Base-by-base conservation (phyloP, 176 grass and related monocot genomes). In the Phyllostachys edulis region DNA sequence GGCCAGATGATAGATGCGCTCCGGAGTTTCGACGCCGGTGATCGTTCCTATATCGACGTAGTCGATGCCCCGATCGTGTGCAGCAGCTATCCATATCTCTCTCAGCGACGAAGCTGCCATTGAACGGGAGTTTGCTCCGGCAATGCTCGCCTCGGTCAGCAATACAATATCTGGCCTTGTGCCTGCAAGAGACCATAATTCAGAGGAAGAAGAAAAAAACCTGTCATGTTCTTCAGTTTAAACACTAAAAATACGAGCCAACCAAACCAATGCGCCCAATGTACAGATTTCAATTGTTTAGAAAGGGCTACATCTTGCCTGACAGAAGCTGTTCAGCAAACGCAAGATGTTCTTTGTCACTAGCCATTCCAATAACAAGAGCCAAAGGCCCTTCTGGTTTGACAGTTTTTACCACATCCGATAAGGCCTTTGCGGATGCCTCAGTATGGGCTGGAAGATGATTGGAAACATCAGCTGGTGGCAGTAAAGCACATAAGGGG, bases 291-390 rank as follows among this genome's bases (percentile, higher is more conserved):
- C 14, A 52, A 50, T 50, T 73, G 46, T 63, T 73, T 24, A 41
- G 15, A 17, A 9, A 62, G 52, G 62, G 34, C 67, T 10, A 50
- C 24, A 18, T 47, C 9, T 21, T 89, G 91, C 96, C 96, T 77
- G 89, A 93, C 46, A 98, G 85, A 82, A 98, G 71, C 57, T 95
- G 87, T 54, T 70, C 87, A 14, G 96, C 87, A 55, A 98, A 98
- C 26, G 89, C 79, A 4, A 92, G 56, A 69, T 98, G 93, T 16
- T 93, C 93, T 47, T 98, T 98, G 84, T 95, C 96, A 49, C 42
- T 88, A 18, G 93, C 96, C 96, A 98, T 98, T 63, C 89, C 93
- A 20, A 98, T 77, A 47, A 98, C 66, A 83, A 98, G 73, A 67
- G 93, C 89, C 63, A 93, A 59, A 61, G 83, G 87, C 5, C 91